Evolutionary conservation across 768 basidiomycete genomes (phyloP).

Genomic region (Rhizopogon sp.): DNA sequence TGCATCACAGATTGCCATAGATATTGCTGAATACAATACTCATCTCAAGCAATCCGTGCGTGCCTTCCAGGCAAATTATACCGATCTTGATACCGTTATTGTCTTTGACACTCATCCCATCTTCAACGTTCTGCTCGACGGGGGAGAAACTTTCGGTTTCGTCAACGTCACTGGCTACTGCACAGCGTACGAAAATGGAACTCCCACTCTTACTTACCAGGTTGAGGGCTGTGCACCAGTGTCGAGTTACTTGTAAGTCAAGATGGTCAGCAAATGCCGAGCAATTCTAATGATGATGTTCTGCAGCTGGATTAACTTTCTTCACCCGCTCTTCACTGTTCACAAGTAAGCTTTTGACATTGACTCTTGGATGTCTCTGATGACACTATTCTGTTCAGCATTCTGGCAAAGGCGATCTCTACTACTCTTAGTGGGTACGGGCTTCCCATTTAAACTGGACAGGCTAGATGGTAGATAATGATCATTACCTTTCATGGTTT

Average conservation of each 20-base stretch:
- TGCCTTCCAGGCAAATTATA: slow-evolving; percentile 36
- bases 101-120: slow-evolving; percentile 54
- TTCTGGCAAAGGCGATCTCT: slow-evolving; percentile 43
- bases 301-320: slow-evolving; percentile 52
- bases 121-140: slow-evolving; percentile 54
- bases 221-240: slow-evolving; percentile 55
- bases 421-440: too few species aligned
- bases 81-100: slow-evolving; percentile 38
- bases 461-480: slow-evolving; percentile 1
- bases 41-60: slow-evolving; percentile 35
- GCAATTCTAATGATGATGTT: neutral
- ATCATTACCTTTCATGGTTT: neutral
- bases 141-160: slow-evolving; percentile 48
- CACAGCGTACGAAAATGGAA: slow-evolving; percentile 54
- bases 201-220: slow-evolving; percentile 47
- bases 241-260: slow-evolving; percentile 58
- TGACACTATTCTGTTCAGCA: slow-evolving; percentile 24
- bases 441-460: too few species aligned
- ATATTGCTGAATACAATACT: slow-evolving; percentile 45
- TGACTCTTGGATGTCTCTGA: neutral
- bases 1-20: slow-evolving; percentile 23
- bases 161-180: slow-evolving; percentile 57
- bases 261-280: neutral
- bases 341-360: slow-evolving; percentile 41
- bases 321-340: slow-evolving; percentile 60